Percentiles rank a stretch among this genome's conserved stretches.
phyloP scores from a whole-genome alignment of 805 yeast species.

The Yarrowia sp. region DNA sequence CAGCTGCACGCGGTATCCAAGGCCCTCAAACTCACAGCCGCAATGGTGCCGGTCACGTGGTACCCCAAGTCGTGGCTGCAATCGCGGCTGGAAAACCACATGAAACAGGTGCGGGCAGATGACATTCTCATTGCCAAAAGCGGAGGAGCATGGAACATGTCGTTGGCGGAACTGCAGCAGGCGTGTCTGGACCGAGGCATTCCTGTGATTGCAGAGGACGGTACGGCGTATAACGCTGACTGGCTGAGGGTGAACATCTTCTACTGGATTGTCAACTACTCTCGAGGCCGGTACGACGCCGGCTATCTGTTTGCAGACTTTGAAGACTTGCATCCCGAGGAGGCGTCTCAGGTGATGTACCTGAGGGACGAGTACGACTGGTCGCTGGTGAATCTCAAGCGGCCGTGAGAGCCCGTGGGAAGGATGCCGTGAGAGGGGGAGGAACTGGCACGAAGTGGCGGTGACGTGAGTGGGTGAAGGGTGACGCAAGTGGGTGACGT shows the following conservation, averaged over 20 bases:
- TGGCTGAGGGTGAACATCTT: conserved; percentile 40
- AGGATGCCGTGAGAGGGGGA: neutral
- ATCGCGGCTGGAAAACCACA: conserved; percentile 52
- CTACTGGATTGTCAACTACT: conserved; percentile 43
- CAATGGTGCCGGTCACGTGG: conserved; percentile 44
- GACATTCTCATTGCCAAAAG: conserved; percentile 54
- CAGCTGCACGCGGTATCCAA: conserved; percentile 42
- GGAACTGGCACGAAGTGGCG: too few relatives aligned
- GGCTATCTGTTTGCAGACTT: conserved; percentile 42
- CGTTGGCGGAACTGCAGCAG: conserved; percentile 55
- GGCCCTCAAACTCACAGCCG: conserved; percentile 43
- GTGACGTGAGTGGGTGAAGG: too few relatives aligned
- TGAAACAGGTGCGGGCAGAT: conserved; percentile 60
- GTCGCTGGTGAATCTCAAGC: conserved; percentile 22
- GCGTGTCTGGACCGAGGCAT: conserved; percentile 64
- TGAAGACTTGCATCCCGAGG: conserved; percentile 16
- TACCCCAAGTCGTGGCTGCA: conserved; percentile 54
- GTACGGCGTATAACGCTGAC: neutral
- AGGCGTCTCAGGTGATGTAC: conserved; percentile 32
- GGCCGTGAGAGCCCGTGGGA: conserved; percentile 25
- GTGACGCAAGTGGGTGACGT: too few relatives aligned
- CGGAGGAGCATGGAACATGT: conserved; percentile 58
- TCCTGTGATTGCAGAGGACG: conserved; percentile 10
- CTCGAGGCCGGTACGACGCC: conserved; percentile 42
- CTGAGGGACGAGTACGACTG: conserved; percentile 35